Base-by-base conservation (phyloP, 169 alveolate genomes). In the Eimeria maxima region DNA sequence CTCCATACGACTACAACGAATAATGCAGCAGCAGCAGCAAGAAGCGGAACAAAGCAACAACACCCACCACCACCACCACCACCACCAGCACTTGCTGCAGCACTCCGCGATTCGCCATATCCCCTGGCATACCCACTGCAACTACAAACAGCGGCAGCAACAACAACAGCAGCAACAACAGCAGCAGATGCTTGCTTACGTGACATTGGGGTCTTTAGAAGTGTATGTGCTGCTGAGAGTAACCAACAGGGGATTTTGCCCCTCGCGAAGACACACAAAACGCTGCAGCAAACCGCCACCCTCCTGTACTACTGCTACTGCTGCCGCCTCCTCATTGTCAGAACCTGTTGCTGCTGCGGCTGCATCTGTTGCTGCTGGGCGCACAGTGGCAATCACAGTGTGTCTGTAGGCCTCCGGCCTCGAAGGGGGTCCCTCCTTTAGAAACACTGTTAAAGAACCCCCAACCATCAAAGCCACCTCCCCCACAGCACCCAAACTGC, bases 341-440 rank as follows among this genome's bases (percentile, higher is more conserved):
- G 67, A 69, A 14, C 24, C 50, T 47, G 89, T 11, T 44, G 20
- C 89, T 29, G 91, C 91, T 83, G 91, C 45, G 10, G 53, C 91
- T 53, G 44, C 74, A 11, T 73, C 91, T 13, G 74, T 29, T 13
- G 74, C 50, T 16, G 38, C 27, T 11, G 91, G 63, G 53, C n/a
- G 76, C 3, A 42, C 76, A 47, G 76, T 83, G 10, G 91, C 74
- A 3, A 83, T 45, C 20, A 57, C 57, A 55, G 44, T 11, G 67
- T 63, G 81, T 22, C 83, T 60, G 22, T 38, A 63, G 38, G 44
- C 78, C 27, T 63, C 83, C 13, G 94, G 81, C 24, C 78, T 73
- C 10, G 81, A 16, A n/a, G 94, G 94, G 24, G 94, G 78, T 55
- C 81, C 94, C 50, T 63, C 94, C 81, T 87, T 87, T 2, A 63